A percentile compares a stretch with the other conserved stretches of the same genome.
phyloP scores from a whole-genome alignment of 805 yeast genomes.

The Jamesozyma gamospora region DNA sequence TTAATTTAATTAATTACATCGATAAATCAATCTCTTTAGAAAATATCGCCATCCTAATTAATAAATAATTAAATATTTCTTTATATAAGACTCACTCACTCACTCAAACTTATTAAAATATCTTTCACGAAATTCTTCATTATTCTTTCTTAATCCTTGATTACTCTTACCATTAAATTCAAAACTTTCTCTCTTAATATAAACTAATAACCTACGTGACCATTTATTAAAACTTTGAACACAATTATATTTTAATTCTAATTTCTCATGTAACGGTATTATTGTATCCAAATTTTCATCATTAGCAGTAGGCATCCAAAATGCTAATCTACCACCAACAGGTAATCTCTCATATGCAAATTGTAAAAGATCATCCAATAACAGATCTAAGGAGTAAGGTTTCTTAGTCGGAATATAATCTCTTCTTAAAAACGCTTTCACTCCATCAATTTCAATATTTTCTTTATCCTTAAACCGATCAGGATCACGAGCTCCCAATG shows the following conservation, averaged over 20 bases:
- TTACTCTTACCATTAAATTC: constrained; percentile 28
- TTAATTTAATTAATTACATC: constrained; percentile 50
- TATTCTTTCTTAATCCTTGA: constrained; percentile 34
- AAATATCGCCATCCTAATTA: constrained; percentile 46
- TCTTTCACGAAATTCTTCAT: constrained; percentile 57
- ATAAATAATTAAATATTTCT: background rate
- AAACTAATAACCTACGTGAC: constrained; percentile 81
- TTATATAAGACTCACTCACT: background rate
- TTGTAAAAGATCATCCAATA: constrained; percentile 66
- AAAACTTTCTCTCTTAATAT: constrained; percentile 42
- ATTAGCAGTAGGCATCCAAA: constrained; percentile 98
- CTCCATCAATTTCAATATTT: constrained; percentile 63
- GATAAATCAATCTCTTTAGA: constrained; percentile 52
- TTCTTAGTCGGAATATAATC: constrained; percentile 91
- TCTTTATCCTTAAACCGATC: constrained; percentile 66
- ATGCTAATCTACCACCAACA: constrained; percentile 69
- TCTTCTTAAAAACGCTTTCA: constrained; percentile 60
- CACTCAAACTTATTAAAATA: constrained; percentile 55
- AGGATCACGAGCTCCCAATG: constrained; percentile 73
- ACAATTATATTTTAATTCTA: constrained; percentile 62
- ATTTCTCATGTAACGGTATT: constrained; percentile 68
- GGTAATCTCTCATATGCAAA: constrained; percentile 69
- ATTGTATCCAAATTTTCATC: constrained; percentile 61
- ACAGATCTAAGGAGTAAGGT: constrained; percentile 68
- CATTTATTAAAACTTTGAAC: constrained; percentile 88